Conservation (phyloP, 2,329 filamentous ascomycete genomes). For the Colletotrichum plurivorum region DNA sequence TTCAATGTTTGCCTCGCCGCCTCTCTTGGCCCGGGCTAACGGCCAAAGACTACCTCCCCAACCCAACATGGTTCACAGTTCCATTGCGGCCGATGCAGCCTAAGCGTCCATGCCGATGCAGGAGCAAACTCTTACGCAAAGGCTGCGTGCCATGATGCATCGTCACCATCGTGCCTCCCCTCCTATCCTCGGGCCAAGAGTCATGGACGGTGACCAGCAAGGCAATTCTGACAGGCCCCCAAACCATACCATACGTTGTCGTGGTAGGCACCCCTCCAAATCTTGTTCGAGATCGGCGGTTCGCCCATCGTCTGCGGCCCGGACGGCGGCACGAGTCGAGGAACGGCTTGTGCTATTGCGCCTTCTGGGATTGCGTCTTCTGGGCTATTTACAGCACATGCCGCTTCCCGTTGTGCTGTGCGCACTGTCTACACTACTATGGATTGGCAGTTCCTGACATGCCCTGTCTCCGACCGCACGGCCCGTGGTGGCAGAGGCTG, state of each 20-base stretch:
- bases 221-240: no score
- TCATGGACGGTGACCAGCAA: no score
- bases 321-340: slow-evolving; percentile 14
- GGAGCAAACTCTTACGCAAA: no score
- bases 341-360: slow-evolving; percentile 9
- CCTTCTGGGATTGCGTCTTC: no score
- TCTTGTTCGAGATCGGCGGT: slow-evolving; percentile 6
- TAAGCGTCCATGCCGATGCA: no score
- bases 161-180: no score
- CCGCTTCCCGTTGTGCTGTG: neutral
- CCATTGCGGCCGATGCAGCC: no score
- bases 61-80: no score
- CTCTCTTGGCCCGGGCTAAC: slow-evolving; percentile 3
- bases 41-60: neutral
- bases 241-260: no score
- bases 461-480: slow-evolving; percentile 26
- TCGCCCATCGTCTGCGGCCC: neutral
- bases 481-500: slow-evolving; percentile 20
- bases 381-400: slow-evolving; percentile 2
- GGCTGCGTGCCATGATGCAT: no score
- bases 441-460: slow-evolving; percentile 11
- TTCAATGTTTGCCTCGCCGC: slow-evolving; percentile 21
- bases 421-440: neutral
- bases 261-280: neutral
- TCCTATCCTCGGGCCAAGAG: no score